A percentile compares a stretch with the other conserved stretches of the same genome.
phyloP scores from a whole-genome alignment of 805 yeast genomes.

The Ascoidea asiatica region DNA sequence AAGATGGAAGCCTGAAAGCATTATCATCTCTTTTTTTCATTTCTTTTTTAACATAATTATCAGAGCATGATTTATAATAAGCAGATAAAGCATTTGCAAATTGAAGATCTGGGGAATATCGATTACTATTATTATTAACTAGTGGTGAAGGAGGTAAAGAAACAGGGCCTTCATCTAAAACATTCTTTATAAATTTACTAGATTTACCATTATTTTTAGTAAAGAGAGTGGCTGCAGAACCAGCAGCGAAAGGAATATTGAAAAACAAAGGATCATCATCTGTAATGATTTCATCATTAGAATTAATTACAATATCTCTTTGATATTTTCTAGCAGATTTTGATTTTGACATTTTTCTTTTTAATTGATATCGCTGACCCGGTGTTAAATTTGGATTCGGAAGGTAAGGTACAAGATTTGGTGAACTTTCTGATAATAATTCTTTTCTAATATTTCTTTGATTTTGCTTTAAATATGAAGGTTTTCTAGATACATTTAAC shows the following conservation, averaged over 20 bases:
- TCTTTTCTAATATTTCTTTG: neutral
- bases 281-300: conserved; percentile 8
- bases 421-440: neutral
- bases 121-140: conserved; percentile 2
- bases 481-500: neutral
- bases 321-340: neutral
- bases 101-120: conserved; percentile 3
- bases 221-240: conserved; percentile 3
- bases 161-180: conserved; percentile 4
- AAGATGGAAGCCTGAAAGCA: conserved; percentile 6
- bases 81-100: conserved; percentile 8
- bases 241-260: conserved; percentile 11
- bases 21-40: conserved; percentile 9
- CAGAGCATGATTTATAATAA: conserved; percentile 7
- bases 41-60: conserved; percentile 7
- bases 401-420: neutral
- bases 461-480: conserved; percentile 1
- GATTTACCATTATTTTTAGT: neutral
- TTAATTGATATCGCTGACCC: conserved; percentile 7
- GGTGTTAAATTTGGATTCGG: conserved; percentile 5
- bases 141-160: conserved; percentile 10
- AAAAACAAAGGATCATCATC: conserved; percentile 7
- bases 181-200: conserved; percentile 1
- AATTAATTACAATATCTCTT: conserved; percentile 8
- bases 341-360: conserved; percentile 2